Percentiles rank a stretch among this genome's conserved stretches.
Evolutionary conservation across 352 stramenopile species (phyloP).

Genomic region (Pythium scleroteichum): DNA sequence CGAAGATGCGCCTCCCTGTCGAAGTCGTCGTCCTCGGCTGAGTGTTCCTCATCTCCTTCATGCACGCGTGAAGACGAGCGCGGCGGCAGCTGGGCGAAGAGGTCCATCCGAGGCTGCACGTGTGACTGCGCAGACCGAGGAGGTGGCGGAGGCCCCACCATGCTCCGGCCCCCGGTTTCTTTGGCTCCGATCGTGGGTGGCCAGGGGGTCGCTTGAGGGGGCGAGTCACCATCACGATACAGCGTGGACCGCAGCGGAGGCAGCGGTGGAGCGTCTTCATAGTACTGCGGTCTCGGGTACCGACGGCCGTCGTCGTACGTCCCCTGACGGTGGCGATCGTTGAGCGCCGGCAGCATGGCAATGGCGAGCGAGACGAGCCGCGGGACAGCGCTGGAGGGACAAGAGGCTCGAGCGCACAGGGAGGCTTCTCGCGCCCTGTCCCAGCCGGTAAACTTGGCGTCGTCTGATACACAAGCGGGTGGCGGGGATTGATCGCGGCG

Average conservation of each 20-base stretch:
- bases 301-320: not conserved
- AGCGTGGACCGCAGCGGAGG: conserved; percentile 19
- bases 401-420: not conserved
- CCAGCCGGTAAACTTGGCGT: not conserved
- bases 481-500: no score
- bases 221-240: conserved; percentile 4
- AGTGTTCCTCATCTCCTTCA: not conserved
- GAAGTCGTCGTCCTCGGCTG: conserved; percentile 5
- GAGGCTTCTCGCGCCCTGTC: not conserved
- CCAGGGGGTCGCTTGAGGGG: not conserved
- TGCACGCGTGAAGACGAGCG: conserved; percentile 7
- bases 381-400: not conserved
- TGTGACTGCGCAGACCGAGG: not conserved
- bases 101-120: conserved; percentile 5
- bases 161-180: not conserved
- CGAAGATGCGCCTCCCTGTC: conserved; percentile 3
- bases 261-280: conserved; percentile 3
- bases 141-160: not conserved
- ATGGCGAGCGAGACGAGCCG: not conserved
- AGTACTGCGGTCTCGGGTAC: not conserved
- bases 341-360: not conserved
- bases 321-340: not conserved
- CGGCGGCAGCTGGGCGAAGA: conserved; percentile 9
- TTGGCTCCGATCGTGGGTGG: not conserved
- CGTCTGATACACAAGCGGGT: no score